These are phyloP conservation scores for Huiozyma sinensis DNA, from an alignment of 805 yeast species.

Conservation along the genomic window DNA sequence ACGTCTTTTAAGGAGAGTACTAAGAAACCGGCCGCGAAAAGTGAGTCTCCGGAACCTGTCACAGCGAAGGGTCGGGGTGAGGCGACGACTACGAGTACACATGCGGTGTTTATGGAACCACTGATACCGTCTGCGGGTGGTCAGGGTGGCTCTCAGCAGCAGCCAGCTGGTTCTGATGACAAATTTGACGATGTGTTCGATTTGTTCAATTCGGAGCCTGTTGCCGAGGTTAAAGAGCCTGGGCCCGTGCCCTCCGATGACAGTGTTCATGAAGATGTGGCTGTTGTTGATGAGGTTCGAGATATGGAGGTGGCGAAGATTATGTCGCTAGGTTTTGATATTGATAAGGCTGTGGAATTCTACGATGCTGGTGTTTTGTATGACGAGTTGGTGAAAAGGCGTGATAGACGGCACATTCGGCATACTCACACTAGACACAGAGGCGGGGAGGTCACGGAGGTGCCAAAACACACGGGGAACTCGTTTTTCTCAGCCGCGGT, in stretches of 20 bases:
- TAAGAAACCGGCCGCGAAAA: neutral
- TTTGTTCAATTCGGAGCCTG: neutral
- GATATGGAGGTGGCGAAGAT: slow-evolving; percentile 28
- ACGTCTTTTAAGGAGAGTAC: slow-evolving; percentile 19
- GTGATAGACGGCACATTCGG: neutral
- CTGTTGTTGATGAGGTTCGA: slow-evolving; percentile 21
- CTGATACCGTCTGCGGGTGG: neutral
- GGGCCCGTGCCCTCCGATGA: neutral
- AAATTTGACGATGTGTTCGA: slow-evolving; percentile 1
- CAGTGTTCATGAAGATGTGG: neutral
- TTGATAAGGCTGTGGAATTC: slow-evolving; percentile 14
- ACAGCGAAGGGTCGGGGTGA: neutral
- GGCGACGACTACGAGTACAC: neutral
- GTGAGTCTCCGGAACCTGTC: neutral
- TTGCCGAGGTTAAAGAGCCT: neutral
- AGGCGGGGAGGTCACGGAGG: neutral
- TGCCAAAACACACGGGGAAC: neutral
- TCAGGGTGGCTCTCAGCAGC: neutral
- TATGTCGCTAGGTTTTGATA: slow-evolving; percentile 23
- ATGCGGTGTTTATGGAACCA: neutral
- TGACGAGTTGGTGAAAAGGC: slow-evolving; percentile 10
- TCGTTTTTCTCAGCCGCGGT: slow-evolving; percentile 12
- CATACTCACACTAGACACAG: neutral
- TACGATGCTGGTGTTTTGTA: slow-evolving; percentile 20
- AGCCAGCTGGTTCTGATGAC: neutral